Base-by-base conservation (phyloP, 2,329 filamentous ascomycete genomes). In the Paracamarosporium sp. region DNA sequence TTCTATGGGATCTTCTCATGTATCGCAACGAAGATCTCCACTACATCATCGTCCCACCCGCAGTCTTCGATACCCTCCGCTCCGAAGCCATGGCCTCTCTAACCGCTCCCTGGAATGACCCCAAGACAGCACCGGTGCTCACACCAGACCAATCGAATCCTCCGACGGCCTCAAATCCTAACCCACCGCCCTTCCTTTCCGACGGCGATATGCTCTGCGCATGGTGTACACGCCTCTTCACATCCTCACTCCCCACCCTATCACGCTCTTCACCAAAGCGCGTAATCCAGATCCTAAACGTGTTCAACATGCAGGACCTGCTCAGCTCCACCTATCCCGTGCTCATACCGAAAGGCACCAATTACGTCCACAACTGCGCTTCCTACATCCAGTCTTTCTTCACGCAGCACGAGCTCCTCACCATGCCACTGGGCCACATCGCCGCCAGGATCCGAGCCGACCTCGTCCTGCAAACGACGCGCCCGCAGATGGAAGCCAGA, bases 251-350 rank as follows among this genome's bases (percentile, higher is more conserved):
- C 20, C 60, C 60, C 27, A 63, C 62, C 60, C 38, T 61, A 12
- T 22, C 57, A 7, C 30, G 53, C 31, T 48, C 60, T 12, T 41
- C 61, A n/a, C 57, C 63, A 8, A 56, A 33, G 1, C 63, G 60
- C 9, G 64, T 61, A 12, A 41, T 74, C 44, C 50, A 56, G 6
- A 24, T 70, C 33, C 50, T 68, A 50, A 75, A 72, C 44, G 63
- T 70, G 22, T 59, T 70, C 47, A 66, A 62, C 25, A 55, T 70
- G 58, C 69, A 69, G 36, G 56, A 64, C 11, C 7, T 71, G 6
- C 28, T 66, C 43, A 47, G 22, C 31, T 28, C n/a, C 15, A 59
- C 59, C 9, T 12, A 31, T 20, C 63, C 64, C 13, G 38, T 45
- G 15, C 44, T 70, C 12, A 53, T 69, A 0, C 62, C 65, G 1